These are phyloP conservation scores for Oenanthe javanica DNA, from an alignment of 140 eudicot species.

Conservation along the genomic window DNA sequence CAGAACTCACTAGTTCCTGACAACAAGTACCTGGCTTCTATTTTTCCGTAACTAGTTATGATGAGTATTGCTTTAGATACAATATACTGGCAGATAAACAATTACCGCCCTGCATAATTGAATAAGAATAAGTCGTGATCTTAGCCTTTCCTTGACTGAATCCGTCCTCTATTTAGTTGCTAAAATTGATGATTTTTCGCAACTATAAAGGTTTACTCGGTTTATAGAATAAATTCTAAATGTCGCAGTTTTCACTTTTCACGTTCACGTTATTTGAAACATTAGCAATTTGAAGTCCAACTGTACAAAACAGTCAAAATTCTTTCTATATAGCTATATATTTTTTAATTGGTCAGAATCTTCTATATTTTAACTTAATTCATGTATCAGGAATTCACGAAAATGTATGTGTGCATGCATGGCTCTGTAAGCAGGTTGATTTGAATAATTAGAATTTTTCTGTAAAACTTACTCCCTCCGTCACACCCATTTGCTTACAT, in stretches of 20 bases:
- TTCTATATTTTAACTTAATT: neutral
- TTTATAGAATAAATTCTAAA: neutral
- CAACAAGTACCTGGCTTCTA: neutral
- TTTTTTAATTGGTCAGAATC: neutral
- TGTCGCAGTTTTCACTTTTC: neutral
- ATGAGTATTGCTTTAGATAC: neutral
- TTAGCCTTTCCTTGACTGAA: neutral
- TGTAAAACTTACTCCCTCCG: too few species aligned
- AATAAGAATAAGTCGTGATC: neutral
- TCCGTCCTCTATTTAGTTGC: neutral
- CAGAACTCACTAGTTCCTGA: too few species aligned
- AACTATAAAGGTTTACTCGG: neutral
- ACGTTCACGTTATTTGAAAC: neutral
- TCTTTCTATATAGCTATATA: neutral
- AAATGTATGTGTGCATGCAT: neutral
- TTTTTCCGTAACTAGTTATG: neutral
- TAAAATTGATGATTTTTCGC: neutral
- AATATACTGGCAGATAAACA: neutral
- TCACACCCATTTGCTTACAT: too few species aligned
- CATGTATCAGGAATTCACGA: neutral
- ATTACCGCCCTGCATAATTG: neutral
- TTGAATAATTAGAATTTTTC: neutral
- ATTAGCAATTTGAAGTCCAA: neutral
- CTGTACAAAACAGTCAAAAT: neutral
- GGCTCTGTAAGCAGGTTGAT: neutral